Conservation (phyloP, 2,329 filamentous ascomycete genomes). For the Sporothrix euskadiensis region DNA sequence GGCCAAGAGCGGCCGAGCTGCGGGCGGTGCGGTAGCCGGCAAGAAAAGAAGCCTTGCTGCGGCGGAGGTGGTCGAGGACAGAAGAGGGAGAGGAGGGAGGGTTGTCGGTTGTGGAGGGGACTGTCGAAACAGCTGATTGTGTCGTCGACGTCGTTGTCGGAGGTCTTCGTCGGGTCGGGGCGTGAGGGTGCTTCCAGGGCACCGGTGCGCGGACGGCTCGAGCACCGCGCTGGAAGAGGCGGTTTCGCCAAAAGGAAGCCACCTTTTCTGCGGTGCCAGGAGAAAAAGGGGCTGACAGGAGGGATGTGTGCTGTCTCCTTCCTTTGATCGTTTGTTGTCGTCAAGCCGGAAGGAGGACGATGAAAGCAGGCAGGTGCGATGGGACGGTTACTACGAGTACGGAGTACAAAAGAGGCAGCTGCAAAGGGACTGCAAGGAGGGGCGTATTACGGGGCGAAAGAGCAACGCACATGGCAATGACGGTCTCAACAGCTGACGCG, state of each 20-base stretch:
- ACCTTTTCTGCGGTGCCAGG: slow-evolving; percentile 6
- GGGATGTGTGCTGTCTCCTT: not conserved
- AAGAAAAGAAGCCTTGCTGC: slow-evolving; percentile 16
- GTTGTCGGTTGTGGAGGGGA: not conserved
- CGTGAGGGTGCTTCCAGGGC: slow-evolving; percentile 26
- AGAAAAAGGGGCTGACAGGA: not conserved
- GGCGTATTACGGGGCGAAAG: not conserved
- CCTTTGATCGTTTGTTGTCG: not conserved
- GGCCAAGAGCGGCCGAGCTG: not conserved
- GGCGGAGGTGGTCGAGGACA: slow-evolving; percentile 15
- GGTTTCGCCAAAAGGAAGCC: slow-evolving; percentile 26
- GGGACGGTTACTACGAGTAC: not conserved
- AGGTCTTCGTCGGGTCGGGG: slow-evolving; percentile 4
- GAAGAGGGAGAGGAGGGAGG: not conserved
- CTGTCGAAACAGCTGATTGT: not conserved
- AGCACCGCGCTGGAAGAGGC: slow-evolving; percentile 25
- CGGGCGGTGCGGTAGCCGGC: slow-evolving; percentile 18
- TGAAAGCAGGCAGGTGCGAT: not conserved
- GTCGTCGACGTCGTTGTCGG: not conserved
- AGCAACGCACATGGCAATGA: slow-evolving; percentile 3
- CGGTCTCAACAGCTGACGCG: not conserved
- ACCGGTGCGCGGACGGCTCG: slow-evolving; percentile 23
- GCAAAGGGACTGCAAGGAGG: not conserved
- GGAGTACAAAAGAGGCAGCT: not conserved
- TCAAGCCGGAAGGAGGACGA: too few species aligned